Base-by-base conservation (phyloP, 257 asterid genomes). In the Misopates orontium region DNA sequence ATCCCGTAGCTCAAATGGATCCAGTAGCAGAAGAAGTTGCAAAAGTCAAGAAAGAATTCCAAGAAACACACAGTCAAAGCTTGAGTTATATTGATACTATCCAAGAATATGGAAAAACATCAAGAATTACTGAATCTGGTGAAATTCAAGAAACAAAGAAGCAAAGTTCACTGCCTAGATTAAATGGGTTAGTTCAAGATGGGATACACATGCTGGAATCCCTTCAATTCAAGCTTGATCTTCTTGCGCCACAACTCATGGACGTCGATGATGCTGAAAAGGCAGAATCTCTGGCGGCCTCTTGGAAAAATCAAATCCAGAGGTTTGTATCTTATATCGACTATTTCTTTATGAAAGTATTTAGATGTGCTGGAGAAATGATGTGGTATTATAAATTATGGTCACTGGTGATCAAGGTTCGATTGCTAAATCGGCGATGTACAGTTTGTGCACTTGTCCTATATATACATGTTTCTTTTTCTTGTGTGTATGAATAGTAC, bases 131-230 rank as follows among this genome's bases (percentile, higher is more conserved):
- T n/a, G 65, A 67, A 19, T 71, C 62, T 17, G 31, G 22, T 54
- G 77, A 64, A 22, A 69, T 49, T 60, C 73, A 68, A 21, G 78
- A 77, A 68, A 54, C 71, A 19, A 71, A 55, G 67, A 79, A 73
- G 75, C 83, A 87, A 73, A 73, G 81, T 66, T 93, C 99, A 15
- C 77, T 90, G 73, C 91, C 95, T 9, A 84, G 99, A 78, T 83
- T 90, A 64, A 93, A 93, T 62, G 95, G 99, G 50, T 70, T 88
- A 31, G 95, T 95, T 60, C 99, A 93, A 71, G 97, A 93, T 83
- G 90, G 92, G 64, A 51, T 90, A 54, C 82, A 70, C 73, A 31
- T 64, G 64, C 86, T 93, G 60, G 89, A 86, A 61, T 84, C 96
- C 0, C 89, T 84, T 58, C 95, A 90, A 18, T 90, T 87, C 79